Base-by-base conservation (phyloP, 1,284 basidiomycete species). In the Athelia sp. region DNA sequence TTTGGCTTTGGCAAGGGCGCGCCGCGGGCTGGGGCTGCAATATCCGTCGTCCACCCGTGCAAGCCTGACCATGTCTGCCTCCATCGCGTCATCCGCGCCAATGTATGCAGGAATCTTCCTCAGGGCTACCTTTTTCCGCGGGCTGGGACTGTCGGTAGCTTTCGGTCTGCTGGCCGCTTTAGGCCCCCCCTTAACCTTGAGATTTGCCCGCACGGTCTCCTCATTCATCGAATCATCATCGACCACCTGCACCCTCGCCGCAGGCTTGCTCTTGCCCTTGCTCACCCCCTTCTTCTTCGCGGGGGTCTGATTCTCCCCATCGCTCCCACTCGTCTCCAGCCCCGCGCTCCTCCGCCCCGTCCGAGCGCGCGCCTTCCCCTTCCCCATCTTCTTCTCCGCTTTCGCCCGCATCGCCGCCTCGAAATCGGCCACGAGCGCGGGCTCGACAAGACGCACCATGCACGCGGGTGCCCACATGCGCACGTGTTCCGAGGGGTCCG, bases 391-490 rank as follows among this genome's bases (percentile, higher is more conserved):
- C 65, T 78, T 79, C 52, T 68, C 69, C 21, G 62, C 66, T 53
- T 81, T 83, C 58, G 65, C 71, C 55, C 70, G 73, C 59, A 70
- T 65, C 18, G 63, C 64, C 22, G 74, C 78, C 56, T 87, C 79
- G 50, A 75, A 89, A 18, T 77, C 75, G 44, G 78, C 69, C 9
- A 83, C 82, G 23, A 90, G 62, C 4, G 68, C 66, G 3, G 86
- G 84, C 49, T 82, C 81, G 3, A 81, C 88, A 45, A 81, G 65
- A 15, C 71, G 67, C 8, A 93, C 76, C 73, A 93, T 84, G 52
- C 77, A 82, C 14, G 84, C 87, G 1, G 89, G 86, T 70, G 90
- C 73, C 87, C 87, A 89, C 29, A 92, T 58, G 23, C 86, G 71
- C 55, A 88, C 57, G 55, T 76, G 72, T 48, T 69, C 70, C 23